Percentiles rank a stretch among this genome's conserved stretches.
Evolutionary conservation across 352 stramenopile species (phyloP).

Genomic region (Globisporangium acanthophoron): DNA sequence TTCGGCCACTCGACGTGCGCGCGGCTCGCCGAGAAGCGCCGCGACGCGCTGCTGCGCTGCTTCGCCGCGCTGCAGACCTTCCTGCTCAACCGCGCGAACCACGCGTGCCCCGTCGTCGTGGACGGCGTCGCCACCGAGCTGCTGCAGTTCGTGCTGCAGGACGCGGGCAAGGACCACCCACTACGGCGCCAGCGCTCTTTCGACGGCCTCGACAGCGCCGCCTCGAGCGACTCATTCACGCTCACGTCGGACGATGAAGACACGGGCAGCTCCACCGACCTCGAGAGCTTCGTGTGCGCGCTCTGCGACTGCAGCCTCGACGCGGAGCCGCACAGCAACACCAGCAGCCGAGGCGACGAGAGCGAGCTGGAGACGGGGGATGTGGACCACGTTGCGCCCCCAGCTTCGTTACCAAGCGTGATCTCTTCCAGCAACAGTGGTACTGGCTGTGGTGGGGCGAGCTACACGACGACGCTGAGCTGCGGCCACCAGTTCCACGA

Average conservation of each 20-base stretch:
- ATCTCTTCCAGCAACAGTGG: background rate
- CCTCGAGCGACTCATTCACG: constrained; percentile 11
- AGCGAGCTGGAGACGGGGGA: too few relatives aligned
- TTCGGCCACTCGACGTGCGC: constrained; percentile 3
- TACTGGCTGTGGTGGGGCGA: background rate
- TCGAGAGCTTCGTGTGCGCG: constrained; percentile 5
- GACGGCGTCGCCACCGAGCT: constrained; percentile 25
- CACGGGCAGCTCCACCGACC: constrained; percentile 4
- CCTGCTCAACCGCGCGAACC: constrained; percentile 30
- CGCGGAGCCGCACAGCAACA: constrained; percentile 5
- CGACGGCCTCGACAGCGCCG: background rate
- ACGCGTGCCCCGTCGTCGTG: constrained; percentile 31
- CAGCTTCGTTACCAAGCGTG: background rate
- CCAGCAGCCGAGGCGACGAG: background rate
- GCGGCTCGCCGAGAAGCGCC: constrained; percentile 12
- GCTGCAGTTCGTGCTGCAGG: constrained; percentile 12
- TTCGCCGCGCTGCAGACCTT: constrained; percentile 30
- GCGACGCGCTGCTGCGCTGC: constrained; percentile 19
- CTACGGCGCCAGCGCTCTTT: constrained; percentile 1
- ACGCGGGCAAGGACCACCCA: constrained; percentile 3
- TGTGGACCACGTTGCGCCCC: background rate
- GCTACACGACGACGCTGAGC: constrained; percentile 12
- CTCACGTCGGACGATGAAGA: constrained; percentile 19
- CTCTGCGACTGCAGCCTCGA: constrained; percentile 11
- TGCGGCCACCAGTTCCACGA: constrained; percentile 16